Evolutionary conservation across 2,329 filamentous ascomycete species (phyloP), one percentile per base, ranked within the genome.

Genomic region (Aspergillus aculeatinus): DNA sequence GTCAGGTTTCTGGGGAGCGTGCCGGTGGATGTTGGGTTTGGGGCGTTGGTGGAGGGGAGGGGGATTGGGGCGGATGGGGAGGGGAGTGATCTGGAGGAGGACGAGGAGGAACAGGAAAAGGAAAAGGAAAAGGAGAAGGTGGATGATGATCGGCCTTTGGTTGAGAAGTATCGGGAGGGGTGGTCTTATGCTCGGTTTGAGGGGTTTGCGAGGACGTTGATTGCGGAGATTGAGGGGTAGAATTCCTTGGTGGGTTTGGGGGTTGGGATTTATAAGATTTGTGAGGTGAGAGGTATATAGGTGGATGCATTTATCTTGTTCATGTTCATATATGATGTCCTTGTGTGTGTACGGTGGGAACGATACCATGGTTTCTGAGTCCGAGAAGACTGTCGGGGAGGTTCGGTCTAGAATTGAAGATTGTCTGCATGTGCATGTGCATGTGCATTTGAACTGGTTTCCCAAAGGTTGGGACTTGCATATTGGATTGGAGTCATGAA

Each of bases 1-100:
- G 91, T 98, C 39, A 86, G 85, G 16, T 98, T 97, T 69, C 77
- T 98, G 56, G 95, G 93, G 2, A 87, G 87, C 29, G 87, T 98
- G 42, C 95, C 95, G 1, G 92, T 99, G 70, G 95, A 99, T 78
- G 91, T 92, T 21, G 91, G 93, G 69, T 97, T 98, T 73, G 90
- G 95, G 51, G 85, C 89, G 66, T 77, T 99, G 70, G 86, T 99
- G 48, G 94, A 98, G 75, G 91, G 77, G 21, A 72, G 68, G 42
- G 55, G 56, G 4, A 68, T 54, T 2, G 69, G 67, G 19, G 67
- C 68, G 39, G 68, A 67, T 55, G 69, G 67, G 14, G 68, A 68
- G 49, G 67, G 61, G 42, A 67, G 69, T 14, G 65, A 69, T 9
- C 65, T 66, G n/a, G 67, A 67, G 39, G 65, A 61, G 12, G 67